Evolutionary conservation across 306 rosid species (phyloP).

Genomic region (Cucurbita moschata): DNA sequence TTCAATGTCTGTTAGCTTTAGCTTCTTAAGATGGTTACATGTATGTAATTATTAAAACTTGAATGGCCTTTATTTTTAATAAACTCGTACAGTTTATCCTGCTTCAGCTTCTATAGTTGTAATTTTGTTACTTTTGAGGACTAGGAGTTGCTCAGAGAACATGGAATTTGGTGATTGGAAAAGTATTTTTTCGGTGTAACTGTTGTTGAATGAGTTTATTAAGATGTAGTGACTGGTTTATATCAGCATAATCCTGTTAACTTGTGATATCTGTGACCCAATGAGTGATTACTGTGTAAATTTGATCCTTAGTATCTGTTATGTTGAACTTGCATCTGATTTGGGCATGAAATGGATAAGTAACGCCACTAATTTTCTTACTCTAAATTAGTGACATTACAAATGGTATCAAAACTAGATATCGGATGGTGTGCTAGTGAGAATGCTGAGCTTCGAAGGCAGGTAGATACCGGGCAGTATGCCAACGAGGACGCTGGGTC

Average conservation of each 20-base stretch:
- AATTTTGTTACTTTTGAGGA: neutral
- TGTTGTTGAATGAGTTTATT: neutral
- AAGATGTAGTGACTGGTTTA: neutral
- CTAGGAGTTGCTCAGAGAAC: neutral
- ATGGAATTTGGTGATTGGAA: neutral
- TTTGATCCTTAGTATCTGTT: neutral
- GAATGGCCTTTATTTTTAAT: neutral
- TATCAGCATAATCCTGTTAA: neutral
- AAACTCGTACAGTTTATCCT: neutral
- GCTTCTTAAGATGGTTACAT: neutral
- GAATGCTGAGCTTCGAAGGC: too few species aligned
- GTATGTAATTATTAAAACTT: neutral
- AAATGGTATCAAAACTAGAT: too few species aligned
- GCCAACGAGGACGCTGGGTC: too few species aligned
- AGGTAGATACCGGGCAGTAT: too few species aligned
- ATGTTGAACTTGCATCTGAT: neutral
- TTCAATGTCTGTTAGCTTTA: neutral
- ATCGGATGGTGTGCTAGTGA: too few species aligned
- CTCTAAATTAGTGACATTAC: too few species aligned
- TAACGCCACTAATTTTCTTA: too few species aligned
- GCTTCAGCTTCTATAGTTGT: neutral
- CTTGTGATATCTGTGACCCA: neutral
- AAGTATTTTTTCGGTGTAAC: neutral
- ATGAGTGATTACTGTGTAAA: neutral
- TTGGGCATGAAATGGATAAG: neutral